Evolutionary conservation across 2,329 filamentous ascomycete species (phyloP).

Genomic region (Ilyonectria mors-panacis): DNA sequence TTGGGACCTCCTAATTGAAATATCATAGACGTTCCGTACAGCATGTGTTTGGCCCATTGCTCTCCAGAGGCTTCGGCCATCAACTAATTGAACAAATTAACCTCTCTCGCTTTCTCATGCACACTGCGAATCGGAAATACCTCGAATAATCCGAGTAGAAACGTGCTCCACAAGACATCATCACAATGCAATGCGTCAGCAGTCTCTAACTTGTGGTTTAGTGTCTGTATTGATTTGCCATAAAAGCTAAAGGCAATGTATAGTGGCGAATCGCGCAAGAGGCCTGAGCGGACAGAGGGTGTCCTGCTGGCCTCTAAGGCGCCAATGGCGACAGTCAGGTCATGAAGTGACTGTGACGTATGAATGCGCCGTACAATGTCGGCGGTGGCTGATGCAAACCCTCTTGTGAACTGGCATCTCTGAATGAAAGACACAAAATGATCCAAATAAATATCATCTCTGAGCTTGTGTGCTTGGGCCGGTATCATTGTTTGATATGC

Average conservation of each 20-base stretch:
- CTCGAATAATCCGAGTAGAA: constrained; percentile 48
- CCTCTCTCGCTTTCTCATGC: background rate
- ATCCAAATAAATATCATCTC: constrained; percentile 23
- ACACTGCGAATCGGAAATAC: constrained; percentile 17
- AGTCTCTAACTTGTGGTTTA: constrained; percentile 29
- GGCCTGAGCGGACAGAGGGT: background rate
- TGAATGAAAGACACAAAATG: constrained; percentile 38
- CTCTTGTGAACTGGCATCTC: constrained; percentile 39
- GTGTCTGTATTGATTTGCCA: constrained; percentile 34
- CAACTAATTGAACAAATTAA: constrained; percentile 35
- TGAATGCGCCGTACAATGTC: constrained; percentile 41
- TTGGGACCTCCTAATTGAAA: constrained; percentile 27
- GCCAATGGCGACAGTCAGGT: constrained; percentile 44
- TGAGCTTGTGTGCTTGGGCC: background rate
- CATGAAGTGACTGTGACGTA: constrained; percentile 29
- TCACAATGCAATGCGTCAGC: background rate
- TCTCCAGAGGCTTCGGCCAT: constrained; percentile 45
- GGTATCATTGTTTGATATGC: background rate
- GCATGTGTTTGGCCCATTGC: constrained; percentile 48
- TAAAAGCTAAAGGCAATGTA: constrained; percentile 38
- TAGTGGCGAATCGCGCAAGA: background rate
- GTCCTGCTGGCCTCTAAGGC: constrained; percentile 45
- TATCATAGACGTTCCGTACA: constrained; percentile 44
- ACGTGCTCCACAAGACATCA: constrained; percentile 45
- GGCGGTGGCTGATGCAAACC: constrained; percentile 11